phyloP scores from a whole-genome alignment of 2,329 filamentous ascomycete species.

The Juglanconis juglandina region DNA sequence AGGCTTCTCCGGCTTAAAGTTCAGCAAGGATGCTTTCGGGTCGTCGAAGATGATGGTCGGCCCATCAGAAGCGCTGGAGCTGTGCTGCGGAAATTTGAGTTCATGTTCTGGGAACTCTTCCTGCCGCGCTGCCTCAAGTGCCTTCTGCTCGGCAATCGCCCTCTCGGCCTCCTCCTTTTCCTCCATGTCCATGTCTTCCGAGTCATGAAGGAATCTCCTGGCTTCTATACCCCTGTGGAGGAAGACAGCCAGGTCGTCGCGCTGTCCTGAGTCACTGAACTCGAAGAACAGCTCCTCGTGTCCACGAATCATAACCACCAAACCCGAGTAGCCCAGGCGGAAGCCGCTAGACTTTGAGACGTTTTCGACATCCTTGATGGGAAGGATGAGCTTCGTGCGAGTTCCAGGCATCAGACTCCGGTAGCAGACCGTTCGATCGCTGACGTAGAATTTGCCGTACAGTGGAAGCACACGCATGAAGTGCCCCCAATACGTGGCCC shows the following conservation, averaged over 20 bases:
- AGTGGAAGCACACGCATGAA: constrained; percentile 85
- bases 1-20: constrained; percentile 80
- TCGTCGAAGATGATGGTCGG: constrained; percentile 87
- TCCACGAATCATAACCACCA: constrained; percentile 88
- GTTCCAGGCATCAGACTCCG: constrained; percentile 86
- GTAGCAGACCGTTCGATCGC: constrained; percentile 85
- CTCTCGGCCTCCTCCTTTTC: constrained; percentile 68
- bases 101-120: constrained; percentile 51
- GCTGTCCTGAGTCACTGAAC: constrained; percentile 70
- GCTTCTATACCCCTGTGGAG: constrained; percentile 74
- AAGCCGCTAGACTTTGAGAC: constrained; percentile 95
- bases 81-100: constrained; percentile 44
- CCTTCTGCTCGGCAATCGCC: constrained; percentile 76
- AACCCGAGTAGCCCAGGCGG: constrained; percentile 81
- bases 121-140: constrained; percentile 70
- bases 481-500: constrained; percentile 88
- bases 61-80: constrained; percentile 49
- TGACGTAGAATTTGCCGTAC: constrained; percentile 95
- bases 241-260: constrained; percentile 86
- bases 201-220: constrained; percentile 66
- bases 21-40: constrained; percentile 78
- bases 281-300: constrained; percentile 98
- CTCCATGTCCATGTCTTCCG: constrained; percentile 62
- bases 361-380: constrained; percentile 87
- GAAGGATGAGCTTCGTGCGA: constrained; percentile 86